phyloP scores from a whole-genome alignment of 306 rosid genomes.

The Rosa multiflora region DNA sequence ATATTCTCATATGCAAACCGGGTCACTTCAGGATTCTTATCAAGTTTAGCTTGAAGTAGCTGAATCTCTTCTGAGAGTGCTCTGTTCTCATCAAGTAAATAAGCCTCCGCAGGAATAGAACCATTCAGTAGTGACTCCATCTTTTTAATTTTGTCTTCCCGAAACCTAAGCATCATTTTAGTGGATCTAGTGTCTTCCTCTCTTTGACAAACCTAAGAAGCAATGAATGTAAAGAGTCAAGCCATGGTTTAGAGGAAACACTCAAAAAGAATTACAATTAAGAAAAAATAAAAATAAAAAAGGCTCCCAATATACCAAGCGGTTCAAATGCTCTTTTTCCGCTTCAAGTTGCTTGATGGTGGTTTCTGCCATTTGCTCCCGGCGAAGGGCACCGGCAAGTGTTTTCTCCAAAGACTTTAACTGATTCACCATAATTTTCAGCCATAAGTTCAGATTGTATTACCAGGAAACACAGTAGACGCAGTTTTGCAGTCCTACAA shows the following conservation, averaged over 20 bases:
- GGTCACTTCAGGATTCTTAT: conserved; percentile 92
- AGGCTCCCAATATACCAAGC: conserved; percentile 52
- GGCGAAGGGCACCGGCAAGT: conserved; percentile 89
- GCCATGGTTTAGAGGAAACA: conserved; percentile 17
- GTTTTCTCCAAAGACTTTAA: conserved; percentile 74
- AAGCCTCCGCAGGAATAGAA: conserved; percentile 54
- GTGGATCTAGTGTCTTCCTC: conserved; percentile 90
- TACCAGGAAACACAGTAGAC: conserved; percentile 14
- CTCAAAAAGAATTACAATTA: conserved; percentile 18
- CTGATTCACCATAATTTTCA: conserved; percentile 45
- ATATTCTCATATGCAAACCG: conserved; percentile 92
- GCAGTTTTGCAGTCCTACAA: neutral
- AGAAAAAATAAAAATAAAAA: neutral
- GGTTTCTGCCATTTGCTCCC: conserved; percentile 84
- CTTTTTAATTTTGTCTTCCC: conserved; percentile 88
- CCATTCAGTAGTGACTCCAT: conserved; percentile 69
- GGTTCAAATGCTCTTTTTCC: conserved; percentile 80
- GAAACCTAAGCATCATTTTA: conserved; percentile 95
- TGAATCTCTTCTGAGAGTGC: conserved; percentile 75
- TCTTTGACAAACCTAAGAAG: conserved; percentile 82
- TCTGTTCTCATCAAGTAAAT: conserved; percentile 72
- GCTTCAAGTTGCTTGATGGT: conserved; percentile 85
- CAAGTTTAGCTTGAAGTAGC: conserved; percentile 77
- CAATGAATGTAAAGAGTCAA: conserved; percentile 14
- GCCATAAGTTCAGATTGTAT: conserved; percentile 17